Conservation (phyloP, 2,329 filamentous ascomycete genomes). For the Pseudopyricularia cyperi region DNA sequence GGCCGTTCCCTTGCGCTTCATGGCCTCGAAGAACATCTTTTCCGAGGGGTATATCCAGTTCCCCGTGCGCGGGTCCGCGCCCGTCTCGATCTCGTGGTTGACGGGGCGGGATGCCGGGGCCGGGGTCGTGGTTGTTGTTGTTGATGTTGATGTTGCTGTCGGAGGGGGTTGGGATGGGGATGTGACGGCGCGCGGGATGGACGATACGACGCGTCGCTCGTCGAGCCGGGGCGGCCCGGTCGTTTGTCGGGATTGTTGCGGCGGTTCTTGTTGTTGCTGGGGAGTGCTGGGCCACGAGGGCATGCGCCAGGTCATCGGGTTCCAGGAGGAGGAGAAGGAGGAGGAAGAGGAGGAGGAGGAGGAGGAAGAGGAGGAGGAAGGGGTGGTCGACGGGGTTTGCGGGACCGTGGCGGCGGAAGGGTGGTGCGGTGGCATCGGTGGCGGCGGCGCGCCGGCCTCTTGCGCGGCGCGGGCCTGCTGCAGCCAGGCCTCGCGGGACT, state of each 20-base stretch:
- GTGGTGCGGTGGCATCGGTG: conserved; percentile 7
- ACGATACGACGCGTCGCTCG: conserved; percentile 61
- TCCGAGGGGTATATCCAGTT: conserved; percentile 98
- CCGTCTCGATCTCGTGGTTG: conserved; percentile 70
- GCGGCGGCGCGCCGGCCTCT: conserved; percentile 15
- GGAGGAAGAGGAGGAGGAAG: conserved; percentile 14
- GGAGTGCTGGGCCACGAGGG: conserved; percentile 6
- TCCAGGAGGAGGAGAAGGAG: conserved; percentile 31
- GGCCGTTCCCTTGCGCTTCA: conserved; percentile 76
- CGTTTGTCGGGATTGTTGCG: conserved; percentile 5
- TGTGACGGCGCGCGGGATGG: conserved; percentile 54
- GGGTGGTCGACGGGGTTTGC: conserved; percentile 2
- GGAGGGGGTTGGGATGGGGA: conserved; percentile 7
- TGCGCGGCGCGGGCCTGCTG: conserved; percentile 46
- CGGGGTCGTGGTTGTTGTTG: background rate
- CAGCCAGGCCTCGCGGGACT: conserved; percentile 79
- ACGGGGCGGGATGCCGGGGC: conserved; percentile 22
- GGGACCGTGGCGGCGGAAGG: no score
- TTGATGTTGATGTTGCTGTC: no score
- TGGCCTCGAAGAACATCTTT: conserved; percentile 95
- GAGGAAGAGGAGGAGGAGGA: conserved; percentile 34
- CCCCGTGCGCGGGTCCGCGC: conserved; percentile 53
- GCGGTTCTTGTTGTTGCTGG: conserved; percentile 11
- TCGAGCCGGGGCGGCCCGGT: conserved; percentile 32
- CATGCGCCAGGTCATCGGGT: conserved; percentile 1